Evolutionary conservation across 805 yeast species (phyloP).

Genomic region (Ogataea trehalophila): DNA sequence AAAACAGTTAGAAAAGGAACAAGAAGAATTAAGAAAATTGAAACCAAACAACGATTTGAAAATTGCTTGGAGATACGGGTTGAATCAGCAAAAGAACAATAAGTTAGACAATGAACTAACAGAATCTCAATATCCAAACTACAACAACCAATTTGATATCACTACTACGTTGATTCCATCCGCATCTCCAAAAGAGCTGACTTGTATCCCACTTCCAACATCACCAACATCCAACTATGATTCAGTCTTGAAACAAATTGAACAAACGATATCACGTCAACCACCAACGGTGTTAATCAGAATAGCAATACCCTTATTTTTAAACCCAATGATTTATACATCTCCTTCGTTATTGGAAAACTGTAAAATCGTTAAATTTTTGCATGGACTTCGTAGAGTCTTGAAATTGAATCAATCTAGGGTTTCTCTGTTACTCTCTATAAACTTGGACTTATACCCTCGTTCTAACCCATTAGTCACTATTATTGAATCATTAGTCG

Average conservation of each 20-base stretch:
- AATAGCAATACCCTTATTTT: constrained; percentile 66
- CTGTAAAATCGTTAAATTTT: constrained; percentile 49
- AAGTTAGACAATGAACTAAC: constrained; percentile 20
- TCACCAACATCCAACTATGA: constrained; percentile 9
- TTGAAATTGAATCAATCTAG: constrained; percentile 38
- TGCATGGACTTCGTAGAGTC: constrained; percentile 54
- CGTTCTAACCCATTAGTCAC: constrained; percentile 43
- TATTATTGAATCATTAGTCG: constrained; percentile 55
- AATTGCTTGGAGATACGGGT: constrained; percentile 93
- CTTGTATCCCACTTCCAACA: constrained; percentile 41
- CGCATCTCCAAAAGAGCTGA: constrained; percentile 56
- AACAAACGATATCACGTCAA: constrained; percentile 34
- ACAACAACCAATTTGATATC: constrained; percentile 67
- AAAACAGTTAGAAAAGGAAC: constrained; percentile 5
- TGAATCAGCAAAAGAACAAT: constrained; percentile 32
- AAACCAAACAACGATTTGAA: constrained; percentile 47
- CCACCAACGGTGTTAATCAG: constrained; percentile 48
- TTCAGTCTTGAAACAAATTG: constrained; percentile 37
- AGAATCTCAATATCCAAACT: constrained; percentile 42
- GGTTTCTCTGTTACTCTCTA: constrained; percentile 46
- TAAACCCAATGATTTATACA: constrained; percentile 72
- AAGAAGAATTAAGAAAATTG: neutral
- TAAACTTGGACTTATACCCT: constrained; percentile 65
- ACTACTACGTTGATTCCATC: constrained; percentile 67
- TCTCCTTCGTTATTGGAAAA: constrained; percentile 36